A percentile compares a stretch with the other conserved stretches of the same genome.
These are phyloP conservation scores for Cudoniella acicularis DNA, from an alignment of 495 filamentous ascomycete species.

Conservation along the genomic window DNA sequence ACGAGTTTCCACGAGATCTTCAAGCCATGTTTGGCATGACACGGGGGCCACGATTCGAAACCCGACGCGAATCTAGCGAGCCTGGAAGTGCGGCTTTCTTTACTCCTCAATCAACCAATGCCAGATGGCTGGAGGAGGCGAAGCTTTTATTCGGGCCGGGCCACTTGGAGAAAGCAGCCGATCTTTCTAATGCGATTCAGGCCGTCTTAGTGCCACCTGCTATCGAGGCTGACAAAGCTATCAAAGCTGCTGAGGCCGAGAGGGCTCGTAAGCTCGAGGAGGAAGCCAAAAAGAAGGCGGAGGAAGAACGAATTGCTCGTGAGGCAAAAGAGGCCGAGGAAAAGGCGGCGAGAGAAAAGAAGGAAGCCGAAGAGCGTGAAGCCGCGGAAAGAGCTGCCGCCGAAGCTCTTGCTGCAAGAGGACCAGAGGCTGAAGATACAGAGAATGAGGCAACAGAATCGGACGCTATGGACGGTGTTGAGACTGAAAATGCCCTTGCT, in stretches of 20 bases:
- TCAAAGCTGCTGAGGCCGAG: constrained; percentile 52
- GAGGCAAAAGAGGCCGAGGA: constrained; percentile 62
- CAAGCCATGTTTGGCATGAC: constrained; percentile 54
- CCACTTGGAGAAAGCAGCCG: constrained; percentile 66
- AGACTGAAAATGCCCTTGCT: constrained; percentile 21
- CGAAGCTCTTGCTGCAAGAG: constrained; percentile 44
- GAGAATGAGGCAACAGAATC: constrained; percentile 24
- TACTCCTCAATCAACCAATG: constrained; percentile 59
- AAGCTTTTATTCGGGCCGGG: constrained; percentile 72
- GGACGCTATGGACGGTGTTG: constrained; percentile 83
- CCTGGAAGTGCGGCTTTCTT: constrained; percentile 68
- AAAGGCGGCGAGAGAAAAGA: constrained; percentile 47
- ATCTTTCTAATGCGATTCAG: constrained; percentile 63
- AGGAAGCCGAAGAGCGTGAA: constrained; percentile 55
- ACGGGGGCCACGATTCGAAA: constrained; percentile 38
- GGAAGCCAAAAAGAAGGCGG: constrained; percentile 53
- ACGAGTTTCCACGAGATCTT: constrained; percentile 46
- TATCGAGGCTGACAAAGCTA: constrained; percentile 68
- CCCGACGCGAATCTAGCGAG: constrained; percentile 42
- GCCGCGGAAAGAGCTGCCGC: constrained; percentile 44
- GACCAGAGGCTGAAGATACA: constrained; percentile 34
- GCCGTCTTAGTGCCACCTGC: constrained; percentile 77
- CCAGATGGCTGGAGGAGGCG: constrained; percentile 88
- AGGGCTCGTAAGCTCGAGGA: constrained; percentile 63
- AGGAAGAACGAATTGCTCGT: constrained; percentile 48